Evolutionary conservation across 768 basidiomycete species (phyloP).

Genomic region (Sarcomyxa edulis): DNA sequence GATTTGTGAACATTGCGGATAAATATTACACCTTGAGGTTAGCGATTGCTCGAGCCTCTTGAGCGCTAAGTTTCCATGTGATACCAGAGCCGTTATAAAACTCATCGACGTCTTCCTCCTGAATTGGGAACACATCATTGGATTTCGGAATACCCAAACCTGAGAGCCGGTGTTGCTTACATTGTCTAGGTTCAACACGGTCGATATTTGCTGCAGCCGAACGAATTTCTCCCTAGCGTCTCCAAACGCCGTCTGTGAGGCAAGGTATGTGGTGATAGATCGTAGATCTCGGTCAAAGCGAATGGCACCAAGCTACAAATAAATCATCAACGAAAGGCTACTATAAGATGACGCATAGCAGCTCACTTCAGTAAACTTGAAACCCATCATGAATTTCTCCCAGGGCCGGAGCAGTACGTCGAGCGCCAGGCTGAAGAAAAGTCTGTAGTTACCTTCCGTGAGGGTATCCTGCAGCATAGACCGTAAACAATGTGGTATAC

Average conservation of each 20-base stretch:
- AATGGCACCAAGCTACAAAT: constrained; percentile 81
- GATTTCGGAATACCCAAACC: constrained; percentile 4
- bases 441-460: constrained; percentile 82
- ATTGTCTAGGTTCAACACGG: constrained; percentile 80
- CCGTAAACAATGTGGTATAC: neutral
- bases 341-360: neutral
- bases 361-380: constrained; percentile 85
- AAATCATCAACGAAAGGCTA: neutral
- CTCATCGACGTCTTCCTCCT: constrained; percentile 94
- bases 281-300: constrained; percentile 92
- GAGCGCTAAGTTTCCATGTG: constrained; percentile 74
- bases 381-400: constrained; percentile 80
- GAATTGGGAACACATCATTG: too few relatives aligned
- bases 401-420: constrained; percentile 91
- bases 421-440: constrained; percentile 80
- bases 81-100: constrained; percentile 94
- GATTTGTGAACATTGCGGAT: neutral
- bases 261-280: constrained; percentile 75
- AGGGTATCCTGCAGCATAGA: constrained; percentile 59
- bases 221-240: constrained; percentile 90
- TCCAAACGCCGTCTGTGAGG: constrained; percentile 85
- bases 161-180: constrained; percentile 36
- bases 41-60: constrained; percentile 70
- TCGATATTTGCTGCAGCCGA: constrained; percentile 90
- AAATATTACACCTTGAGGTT: constrained; percentile 42